Conservation (phyloP, 1,284 basidiomycete genomes). For the Inonotus hispidus region DNA sequence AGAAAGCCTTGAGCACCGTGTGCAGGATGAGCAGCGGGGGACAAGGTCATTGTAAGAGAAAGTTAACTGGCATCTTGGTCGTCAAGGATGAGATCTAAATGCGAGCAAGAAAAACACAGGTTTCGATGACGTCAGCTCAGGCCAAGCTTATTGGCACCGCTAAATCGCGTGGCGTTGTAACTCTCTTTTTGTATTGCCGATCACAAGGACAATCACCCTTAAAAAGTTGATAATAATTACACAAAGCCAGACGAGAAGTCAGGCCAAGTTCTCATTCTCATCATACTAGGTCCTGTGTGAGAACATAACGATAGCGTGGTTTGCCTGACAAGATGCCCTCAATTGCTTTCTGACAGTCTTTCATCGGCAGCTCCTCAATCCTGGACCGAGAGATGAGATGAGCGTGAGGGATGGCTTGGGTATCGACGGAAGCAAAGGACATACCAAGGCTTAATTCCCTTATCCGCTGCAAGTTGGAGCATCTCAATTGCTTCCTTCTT, state of each 20-base stretch:
- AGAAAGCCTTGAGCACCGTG: constrained; percentile 42
- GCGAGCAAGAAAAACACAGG: too few species aligned
- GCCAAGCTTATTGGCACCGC: background rate
- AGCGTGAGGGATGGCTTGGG: background rate
- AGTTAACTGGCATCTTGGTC: background rate
- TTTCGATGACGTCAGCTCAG: background rate
- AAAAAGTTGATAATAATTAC: background rate
- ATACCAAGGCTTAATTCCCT: constrained; percentile 43
- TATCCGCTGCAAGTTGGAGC: constrained; percentile 52
- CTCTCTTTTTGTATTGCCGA: background rate
- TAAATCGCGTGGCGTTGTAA: background rate
- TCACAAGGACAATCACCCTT: background rate
- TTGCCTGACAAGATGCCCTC: constrained; percentile 47
- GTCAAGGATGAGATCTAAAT: too few species aligned
- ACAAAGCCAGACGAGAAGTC: background rate
- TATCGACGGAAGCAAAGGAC: background rate
- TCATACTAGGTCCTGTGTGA: constrained; percentile 34
- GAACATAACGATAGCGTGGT: constrained; percentile 47
- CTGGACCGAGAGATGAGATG: background rate
- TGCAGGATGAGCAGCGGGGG: background rate
- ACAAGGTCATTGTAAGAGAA: background rate
- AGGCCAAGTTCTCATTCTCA: background rate
- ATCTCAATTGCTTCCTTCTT: constrained; percentile 58
- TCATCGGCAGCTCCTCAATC: constrained; percentile 53
- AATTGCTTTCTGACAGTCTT: constrained; percentile 48